Percentiles rank a stretch among this genome's conserved stretches.
Evolutionary conservation across 2,329 filamentous ascomycete species (phyloP).

Genomic region (Phaeosphaeria sp.): DNA sequence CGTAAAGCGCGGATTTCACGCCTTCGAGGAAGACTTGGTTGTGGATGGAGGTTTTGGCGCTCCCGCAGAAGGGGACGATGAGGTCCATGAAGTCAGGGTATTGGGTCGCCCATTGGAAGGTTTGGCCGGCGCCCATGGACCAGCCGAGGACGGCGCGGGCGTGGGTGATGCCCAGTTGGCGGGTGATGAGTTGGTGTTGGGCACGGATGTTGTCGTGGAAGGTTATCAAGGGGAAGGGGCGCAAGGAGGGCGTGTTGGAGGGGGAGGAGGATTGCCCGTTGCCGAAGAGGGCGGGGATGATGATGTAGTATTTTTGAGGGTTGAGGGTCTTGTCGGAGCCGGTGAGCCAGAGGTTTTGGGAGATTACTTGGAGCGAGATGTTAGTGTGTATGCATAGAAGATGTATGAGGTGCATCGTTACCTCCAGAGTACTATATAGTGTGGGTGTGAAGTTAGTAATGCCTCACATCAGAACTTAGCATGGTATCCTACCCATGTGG

Average conservation of each 20-base stretch:
- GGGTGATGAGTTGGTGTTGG: constrained; percentile 70
- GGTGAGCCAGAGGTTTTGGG: constrained; percentile 78
- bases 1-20: constrained; percentile 66
- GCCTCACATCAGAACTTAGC: too few relatives aligned
- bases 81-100: constrained; percentile 72
- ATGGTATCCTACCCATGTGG: constrained; percentile 60
- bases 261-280: constrained; percentile 73
- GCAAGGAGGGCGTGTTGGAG: constrained; percentile 63
- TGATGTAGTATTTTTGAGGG: constrained; percentile 71
- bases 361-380: constrained; percentile 56
- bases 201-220: constrained; percentile 75
- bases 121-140: constrained; percentile 74
- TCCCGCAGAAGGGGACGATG: constrained; percentile 70
- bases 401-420: constrained; percentile 33
- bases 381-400: constrained; percentile 2
- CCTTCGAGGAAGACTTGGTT: constrained; percentile 74
- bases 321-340: constrained; percentile 69
- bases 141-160: constrained; percentile 70
- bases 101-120: constrained; percentile 69
- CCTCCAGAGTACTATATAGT: constrained; percentile 65
- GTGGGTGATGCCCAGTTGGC: constrained; percentile 67
- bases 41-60: constrained; percentile 69
- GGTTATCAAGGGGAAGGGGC: constrained; percentile 67
- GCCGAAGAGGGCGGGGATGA: constrained; percentile 72
- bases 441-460: too few relatives aligned